A percentile compares a stretch with the other conserved stretches of the same genome.
These are phyloP conservation scores for Brettanomyces naardenensis DNA, from an alignment of 805 yeast genomes.

Conservation along the genomic window DNA sequence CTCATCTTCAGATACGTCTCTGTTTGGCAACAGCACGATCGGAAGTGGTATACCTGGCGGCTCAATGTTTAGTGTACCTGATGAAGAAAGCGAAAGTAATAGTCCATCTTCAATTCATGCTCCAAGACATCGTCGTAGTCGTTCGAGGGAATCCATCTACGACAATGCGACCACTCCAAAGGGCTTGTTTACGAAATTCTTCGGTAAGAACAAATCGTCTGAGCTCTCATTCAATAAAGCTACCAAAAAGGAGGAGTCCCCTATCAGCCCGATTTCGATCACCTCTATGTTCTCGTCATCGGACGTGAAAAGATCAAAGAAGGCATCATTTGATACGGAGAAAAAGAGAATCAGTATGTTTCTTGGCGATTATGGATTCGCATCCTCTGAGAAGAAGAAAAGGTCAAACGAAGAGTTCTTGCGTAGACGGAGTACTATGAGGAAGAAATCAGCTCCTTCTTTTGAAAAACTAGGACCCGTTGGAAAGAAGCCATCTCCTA, in stretches of 20 bases:
- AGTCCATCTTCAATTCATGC: slow-evolving; percentile 4
- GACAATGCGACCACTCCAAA: slow-evolving; percentile 21
- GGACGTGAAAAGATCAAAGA: slow-evolving; percentile 9
- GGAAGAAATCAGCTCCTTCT: slow-evolving; percentile 3
- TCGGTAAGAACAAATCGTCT: slow-evolving; percentile 16
- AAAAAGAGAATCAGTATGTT: slow-evolving; percentile 12
- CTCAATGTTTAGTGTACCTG: not conserved
- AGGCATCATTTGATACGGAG: slow-evolving; percentile 10
- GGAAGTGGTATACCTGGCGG: not conserved
- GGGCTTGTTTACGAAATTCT: slow-evolving; percentile 24
- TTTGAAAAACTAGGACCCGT: slow-evolving; percentile 29
- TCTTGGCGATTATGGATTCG: slow-evolving; percentile 9
- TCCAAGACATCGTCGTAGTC: slow-evolving; percentile 17
- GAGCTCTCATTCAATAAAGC: slow-evolving; percentile 8
- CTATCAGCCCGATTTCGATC: slow-evolving; percentile 16
- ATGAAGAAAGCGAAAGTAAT: not conserved
- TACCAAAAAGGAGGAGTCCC: slow-evolving; percentile 14
- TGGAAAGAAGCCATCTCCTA: slow-evolving; percentile 26
- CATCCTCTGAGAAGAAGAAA: slow-evolving; percentile 8
- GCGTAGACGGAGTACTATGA: not conserved
- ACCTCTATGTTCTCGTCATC: slow-evolving; percentile 12
- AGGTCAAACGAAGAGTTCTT: slow-evolving; percentile 2
- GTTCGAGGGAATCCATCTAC: slow-evolving; percentile 22
- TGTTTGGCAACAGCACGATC: slow-evolving; percentile 6
- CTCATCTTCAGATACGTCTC: slow-evolving; percentile 50